These are phyloP conservation scores for Neurospora sp. DNA, from an alignment of 495 filamentous ascomycete species.

Conservation along the genomic window DNA sequence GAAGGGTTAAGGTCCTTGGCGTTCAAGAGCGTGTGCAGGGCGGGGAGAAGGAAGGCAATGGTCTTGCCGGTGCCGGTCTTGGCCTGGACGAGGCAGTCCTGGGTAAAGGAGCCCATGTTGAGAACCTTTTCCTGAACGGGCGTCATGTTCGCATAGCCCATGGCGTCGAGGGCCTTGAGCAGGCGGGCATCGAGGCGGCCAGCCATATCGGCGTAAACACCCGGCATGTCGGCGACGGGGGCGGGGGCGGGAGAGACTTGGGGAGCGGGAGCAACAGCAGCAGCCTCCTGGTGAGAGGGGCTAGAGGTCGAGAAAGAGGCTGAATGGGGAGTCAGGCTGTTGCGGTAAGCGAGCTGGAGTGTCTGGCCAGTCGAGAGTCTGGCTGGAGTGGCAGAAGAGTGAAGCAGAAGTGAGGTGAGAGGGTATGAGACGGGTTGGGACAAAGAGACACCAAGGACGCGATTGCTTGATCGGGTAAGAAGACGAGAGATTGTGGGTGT, in stretches of 20 bases:
- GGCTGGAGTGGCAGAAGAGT: not conserved
- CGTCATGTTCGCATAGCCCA: constrained; percentile 69
- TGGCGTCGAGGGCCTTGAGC: constrained; percentile 50
- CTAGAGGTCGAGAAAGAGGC: constrained; percentile 1
- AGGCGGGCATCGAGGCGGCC: constrained; percentile 40
- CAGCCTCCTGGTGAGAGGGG: constrained; percentile 1
- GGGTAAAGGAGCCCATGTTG: constrained; percentile 51
- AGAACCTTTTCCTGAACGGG: constrained; percentile 73
- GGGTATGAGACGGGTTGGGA: not conserved
- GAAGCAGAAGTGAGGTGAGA: not conserved
- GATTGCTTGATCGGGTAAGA: not conserved
- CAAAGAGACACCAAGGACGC: not conserved
- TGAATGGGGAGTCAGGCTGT: constrained; percentile 2
- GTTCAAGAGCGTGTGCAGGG: constrained; percentile 48
- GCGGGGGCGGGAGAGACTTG: not conserved
- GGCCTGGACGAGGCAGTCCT: constrained; percentile 66
- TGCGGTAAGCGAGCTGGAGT: not conserved
- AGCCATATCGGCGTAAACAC: constrained; percentile 9
- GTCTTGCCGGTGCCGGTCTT: constrained; percentile 94
- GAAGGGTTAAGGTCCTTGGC: constrained; percentile 35
- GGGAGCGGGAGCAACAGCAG: not conserved
- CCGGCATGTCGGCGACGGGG: not conserved
- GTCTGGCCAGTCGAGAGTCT: not conserved
- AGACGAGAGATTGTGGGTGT: not conserved
- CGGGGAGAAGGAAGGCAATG: constrained; percentile 77